These are phyloP conservation scores for Hanseniaspora gamundiae DNA, from an alignment of 1,139 yeast genomes.

Conservation along the genomic window DNA sequence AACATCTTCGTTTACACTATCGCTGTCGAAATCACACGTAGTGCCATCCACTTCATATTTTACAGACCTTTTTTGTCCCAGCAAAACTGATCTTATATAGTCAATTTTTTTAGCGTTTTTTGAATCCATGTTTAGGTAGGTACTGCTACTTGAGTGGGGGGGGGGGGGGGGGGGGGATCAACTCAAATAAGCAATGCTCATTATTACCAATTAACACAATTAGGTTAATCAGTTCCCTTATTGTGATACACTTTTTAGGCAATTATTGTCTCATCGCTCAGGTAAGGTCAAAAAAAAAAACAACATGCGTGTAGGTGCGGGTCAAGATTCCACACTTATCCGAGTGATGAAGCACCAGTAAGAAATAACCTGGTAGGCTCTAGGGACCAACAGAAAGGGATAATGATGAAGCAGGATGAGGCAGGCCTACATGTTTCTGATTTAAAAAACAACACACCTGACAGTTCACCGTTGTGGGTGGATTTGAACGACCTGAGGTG, in stretches of 20 bases:
- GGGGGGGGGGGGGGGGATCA: background rate
- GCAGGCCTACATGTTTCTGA: too few species aligned
- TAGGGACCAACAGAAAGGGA: too few species aligned
- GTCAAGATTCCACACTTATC: too few species aligned
- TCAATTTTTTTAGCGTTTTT: background rate
- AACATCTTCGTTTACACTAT: conserved; percentile 6
- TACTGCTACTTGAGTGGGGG: too few species aligned
- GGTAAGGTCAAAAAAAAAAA: too few species aligned
- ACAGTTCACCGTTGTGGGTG: background rate
- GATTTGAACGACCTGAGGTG: conserved; percentile 1
- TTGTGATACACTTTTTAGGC: background rate
- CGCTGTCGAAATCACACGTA: background rate
- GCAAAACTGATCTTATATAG: background rate
- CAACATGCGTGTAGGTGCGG: too few species aligned
- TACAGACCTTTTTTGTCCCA: conserved; percentile 1
- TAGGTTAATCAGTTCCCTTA: too few species aligned
- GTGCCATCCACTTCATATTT: conserved; percentile 6
- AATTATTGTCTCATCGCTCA: background rate
- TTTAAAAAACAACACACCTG: background rate
- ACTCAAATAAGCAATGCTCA: too few species aligned
- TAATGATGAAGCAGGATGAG: too few species aligned
- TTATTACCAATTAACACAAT: too few species aligned
- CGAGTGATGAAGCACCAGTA: too few species aligned
- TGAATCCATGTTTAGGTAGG: background rate
- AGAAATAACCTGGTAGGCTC: too few species aligned